Conservation (phyloP, 2,329 filamentous ascomycete species). For the Trichoderma citrinoviride region DNA sequence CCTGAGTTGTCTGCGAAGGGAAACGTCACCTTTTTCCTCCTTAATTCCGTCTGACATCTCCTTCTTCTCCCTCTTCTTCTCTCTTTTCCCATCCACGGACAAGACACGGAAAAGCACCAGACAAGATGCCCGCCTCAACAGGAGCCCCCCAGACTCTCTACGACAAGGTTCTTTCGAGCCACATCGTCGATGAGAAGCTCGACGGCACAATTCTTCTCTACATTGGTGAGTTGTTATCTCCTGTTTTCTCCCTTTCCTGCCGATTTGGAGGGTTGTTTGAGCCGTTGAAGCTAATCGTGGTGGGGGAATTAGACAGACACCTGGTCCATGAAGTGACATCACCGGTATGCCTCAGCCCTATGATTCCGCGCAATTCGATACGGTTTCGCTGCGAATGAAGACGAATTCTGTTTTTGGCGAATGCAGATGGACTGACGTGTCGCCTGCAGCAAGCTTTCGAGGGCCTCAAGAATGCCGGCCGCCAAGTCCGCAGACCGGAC, state of each 20-base stretch:
- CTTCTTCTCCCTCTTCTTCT: constrained; percentile 10
- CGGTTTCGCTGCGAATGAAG: not conserved
- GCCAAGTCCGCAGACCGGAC: constrained; percentile 87
- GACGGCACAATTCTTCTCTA: constrained; percentile 92
- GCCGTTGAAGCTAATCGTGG: constrained; percentile 1
- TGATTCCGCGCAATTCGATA: not conserved
- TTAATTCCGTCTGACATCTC: not conserved
- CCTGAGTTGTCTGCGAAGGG: not conserved
- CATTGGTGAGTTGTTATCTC: constrained; percentile 63
- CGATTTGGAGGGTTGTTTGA: not conserved
- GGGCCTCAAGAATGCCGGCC: constrained; percentile 82
- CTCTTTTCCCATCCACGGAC: not conserved
- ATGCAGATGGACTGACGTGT: not conserved
- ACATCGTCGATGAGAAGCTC: constrained; percentile 92
- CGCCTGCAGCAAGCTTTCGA: constrained; percentile 84
- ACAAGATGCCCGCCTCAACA: constrained; percentile 71
- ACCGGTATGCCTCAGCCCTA: constrained; percentile 58
- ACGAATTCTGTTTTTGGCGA: no score
- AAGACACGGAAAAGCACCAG: not conserved
- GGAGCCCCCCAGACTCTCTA: constrained; percentile 80
- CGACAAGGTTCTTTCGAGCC: constrained; percentile 94
- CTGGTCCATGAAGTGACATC: constrained; percentile 98
- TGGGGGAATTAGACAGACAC: constrained; percentile 70
- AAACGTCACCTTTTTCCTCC: constrained; percentile 1
- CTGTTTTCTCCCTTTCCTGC: not conserved